Percentiles rank a stretch among this genome's conserved stretches.
phyloP scores from a whole-genome alignment of 495 filamentous ascomycete genomes.

The Hypoxylon subgilvum region DNA sequence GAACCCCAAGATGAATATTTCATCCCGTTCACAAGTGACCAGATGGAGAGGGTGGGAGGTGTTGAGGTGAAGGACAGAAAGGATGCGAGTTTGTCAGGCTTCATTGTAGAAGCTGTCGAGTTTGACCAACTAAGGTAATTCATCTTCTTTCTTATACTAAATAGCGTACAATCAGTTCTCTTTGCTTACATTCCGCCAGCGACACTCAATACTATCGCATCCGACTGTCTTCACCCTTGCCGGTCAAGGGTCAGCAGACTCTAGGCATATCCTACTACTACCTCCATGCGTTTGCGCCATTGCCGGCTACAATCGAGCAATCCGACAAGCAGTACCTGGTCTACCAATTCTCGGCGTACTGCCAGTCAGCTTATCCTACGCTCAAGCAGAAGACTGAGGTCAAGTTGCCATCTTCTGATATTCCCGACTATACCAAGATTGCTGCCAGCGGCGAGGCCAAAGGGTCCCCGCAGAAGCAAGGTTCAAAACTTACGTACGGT shows the following conservation, averaged over 20 bases:
- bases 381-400: conserved; percentile 95
- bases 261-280: conserved; percentile 83
- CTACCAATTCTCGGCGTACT: conserved; percentile 83
- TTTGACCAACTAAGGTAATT: conserved; percentile 67
- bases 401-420: conserved; percentile 77
- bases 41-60: conserved; percentile 77
- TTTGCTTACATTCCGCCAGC: conserved; percentile 53
- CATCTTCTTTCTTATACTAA: background rate
- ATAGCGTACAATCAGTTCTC: background rate
- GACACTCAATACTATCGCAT: conserved; percentile 84
- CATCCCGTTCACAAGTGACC: conserved; percentile 76
- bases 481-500: conserved; percentile 88
- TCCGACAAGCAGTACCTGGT: conserved; percentile 83
- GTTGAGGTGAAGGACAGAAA: conserved; percentile 93
- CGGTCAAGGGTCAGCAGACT: conserved; percentile 76
- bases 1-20: conserved; percentile 86
- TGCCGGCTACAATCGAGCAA: conserved; percentile 81
- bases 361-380: conserved; percentile 79
- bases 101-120: conserved; percentile 70
- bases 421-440: conserved; percentile 84
- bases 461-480: conserved; percentile 80
- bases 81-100: conserved; percentile 66
- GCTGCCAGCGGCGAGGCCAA: conserved; percentile 64
- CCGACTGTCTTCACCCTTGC: conserved; percentile 73
- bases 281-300: conserved; percentile 74